Evolutionary conservation across 768 basidiomycete genomes (phyloP).

Genomic region (Lactarius pseudohatsudake): DNA sequence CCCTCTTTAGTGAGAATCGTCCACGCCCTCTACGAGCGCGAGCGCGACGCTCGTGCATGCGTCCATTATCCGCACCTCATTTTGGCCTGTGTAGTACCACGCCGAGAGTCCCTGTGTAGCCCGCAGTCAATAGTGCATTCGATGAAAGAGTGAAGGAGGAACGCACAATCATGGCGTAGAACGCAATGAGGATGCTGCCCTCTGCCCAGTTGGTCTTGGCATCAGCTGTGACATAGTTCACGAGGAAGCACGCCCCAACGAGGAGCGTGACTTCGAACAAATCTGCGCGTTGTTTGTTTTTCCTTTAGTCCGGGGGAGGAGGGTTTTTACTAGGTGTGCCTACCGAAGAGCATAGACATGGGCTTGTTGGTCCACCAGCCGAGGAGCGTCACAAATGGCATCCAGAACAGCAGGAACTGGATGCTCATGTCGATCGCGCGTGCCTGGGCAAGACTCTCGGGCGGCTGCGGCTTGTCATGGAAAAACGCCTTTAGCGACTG

Average conservation of each 20-base stretch:
- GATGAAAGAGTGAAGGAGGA: neutral
- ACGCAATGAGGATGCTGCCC: constrained; percentile 62
- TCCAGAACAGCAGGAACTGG: constrained; percentile 78
- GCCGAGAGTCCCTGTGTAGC: constrained; percentile 51
- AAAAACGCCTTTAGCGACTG: constrained; percentile 44
- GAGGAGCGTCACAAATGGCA: constrained; percentile 66
- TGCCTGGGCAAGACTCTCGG: constrained; percentile 58
- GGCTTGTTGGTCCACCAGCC: constrained; percentile 68
- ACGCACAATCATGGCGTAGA: constrained; percentile 66
- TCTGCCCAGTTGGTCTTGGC: constrained; percentile 80
- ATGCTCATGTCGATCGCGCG: constrained; percentile 76
- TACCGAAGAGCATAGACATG: constrained; percentile 67
- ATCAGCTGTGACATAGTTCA: constrained; percentile 79
- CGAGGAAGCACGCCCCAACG: constrained; percentile 68
- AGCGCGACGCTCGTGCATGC: constrained; percentile 42
- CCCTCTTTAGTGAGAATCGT: too few species aligned
- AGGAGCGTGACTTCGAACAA: constrained; percentile 66
- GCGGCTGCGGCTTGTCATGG: constrained; percentile 40
- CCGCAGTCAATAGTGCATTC: neutral
- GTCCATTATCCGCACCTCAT: constrained; percentile 46
- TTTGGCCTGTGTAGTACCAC: constrained; percentile 67
- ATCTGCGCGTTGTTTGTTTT: constrained; percentile 41
- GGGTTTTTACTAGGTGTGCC: constrained; percentile 31
- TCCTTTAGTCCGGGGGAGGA: neutral
- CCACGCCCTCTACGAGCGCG: constrained; percentile 33